Percentiles rank a stretch among this genome's conserved stretches.
Conservation (phyloP, 2,329 filamentous ascomycete genomes). For the Botrytis tulipae region DNA sequence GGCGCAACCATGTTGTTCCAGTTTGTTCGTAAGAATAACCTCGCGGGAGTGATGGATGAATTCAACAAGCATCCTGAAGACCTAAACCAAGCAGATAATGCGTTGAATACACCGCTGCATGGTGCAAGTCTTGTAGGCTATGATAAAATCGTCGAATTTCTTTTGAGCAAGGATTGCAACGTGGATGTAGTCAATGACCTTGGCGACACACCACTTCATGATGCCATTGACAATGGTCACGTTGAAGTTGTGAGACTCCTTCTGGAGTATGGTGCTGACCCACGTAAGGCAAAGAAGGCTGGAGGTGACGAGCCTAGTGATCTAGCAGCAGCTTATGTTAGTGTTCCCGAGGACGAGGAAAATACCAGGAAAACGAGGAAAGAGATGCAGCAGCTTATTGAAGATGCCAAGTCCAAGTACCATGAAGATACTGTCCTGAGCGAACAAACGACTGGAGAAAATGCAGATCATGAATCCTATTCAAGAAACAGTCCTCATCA, state of each 20-base stretch:
- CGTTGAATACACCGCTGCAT: conserved; percentile 93
- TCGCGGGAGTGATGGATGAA: conserved; percentile 70
- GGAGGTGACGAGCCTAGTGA: conserved; percentile 90
- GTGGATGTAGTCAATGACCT: conserved; percentile 77
- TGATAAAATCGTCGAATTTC: conserved; percentile 79
- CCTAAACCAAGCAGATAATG: conserved; percentile 85
- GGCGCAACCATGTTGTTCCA: conserved; percentile 85
- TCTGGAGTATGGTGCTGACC: conserved; percentile 84
- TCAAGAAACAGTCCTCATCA: conserved; percentile 57
- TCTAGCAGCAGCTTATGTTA: conserved; percentile 65
- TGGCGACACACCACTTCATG: conserved; percentile 89
- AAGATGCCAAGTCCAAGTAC: conserved; percentile 57
- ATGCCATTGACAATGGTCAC: conserved; percentile 95
- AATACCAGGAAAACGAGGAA: conserved; percentile 23
- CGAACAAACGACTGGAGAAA: conserved; percentile 42
- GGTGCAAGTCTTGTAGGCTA: conserved; percentile 87
- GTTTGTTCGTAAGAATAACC: conserved; percentile 81
- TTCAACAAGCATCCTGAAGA: conserved; percentile 79
- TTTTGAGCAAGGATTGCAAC: conserved; percentile 81
- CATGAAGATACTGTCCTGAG: conserved; percentile 56
- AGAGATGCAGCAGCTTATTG: conserved; percentile 70
- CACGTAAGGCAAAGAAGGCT: conserved; percentile 77
- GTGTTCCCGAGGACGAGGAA: conserved; percentile 55
- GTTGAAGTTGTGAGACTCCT: conserved; percentile 82
- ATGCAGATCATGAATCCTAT: conserved; percentile 48